phyloP scores from a whole-genome alignment of 306 rosid species.

The Fagus crenata region DNA sequence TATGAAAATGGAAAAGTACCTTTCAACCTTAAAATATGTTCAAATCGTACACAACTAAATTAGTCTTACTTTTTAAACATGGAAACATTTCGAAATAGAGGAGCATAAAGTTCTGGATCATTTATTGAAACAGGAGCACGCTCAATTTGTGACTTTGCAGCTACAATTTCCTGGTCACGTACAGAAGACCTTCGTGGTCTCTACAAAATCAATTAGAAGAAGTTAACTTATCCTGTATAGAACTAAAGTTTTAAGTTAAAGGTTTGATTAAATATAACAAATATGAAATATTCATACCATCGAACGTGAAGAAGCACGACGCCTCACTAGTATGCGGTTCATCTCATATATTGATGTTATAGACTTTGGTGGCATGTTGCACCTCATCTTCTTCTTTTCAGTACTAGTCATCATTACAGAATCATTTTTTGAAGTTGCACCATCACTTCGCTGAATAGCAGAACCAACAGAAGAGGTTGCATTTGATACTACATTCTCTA shows the following conservation, averaged over 20 bases:
- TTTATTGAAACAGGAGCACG: constrained; percentile 49
- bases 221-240: constrained; percentile 18
- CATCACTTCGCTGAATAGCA: constrained; percentile 30
- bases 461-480: constrained; percentile 33
- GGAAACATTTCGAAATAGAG: constrained; percentile 80
- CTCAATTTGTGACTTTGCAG: constrained; percentile 68
- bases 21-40: constrained; percentile 15
- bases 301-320: constrained; percentile 61
- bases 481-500: constrained; percentile 19
- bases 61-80: constrained; percentile 71
- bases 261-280: constrained; percentile 20
- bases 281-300: constrained; percentile 51
- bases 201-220: constrained; percentile 46
- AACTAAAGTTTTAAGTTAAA: constrained; percentile 22
- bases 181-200: constrained; percentile 75
- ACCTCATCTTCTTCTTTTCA: constrained; percentile 55
- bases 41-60: constrained; percentile 10
- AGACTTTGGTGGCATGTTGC: constrained; percentile 74
- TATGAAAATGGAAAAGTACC: constrained; percentile 9
- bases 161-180: constrained; percentile 66
- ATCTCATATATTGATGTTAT: constrained; percentile 70
- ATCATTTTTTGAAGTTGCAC: constrained; percentile 27
- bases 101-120: constrained; percentile 70
- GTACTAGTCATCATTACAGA: constrained; percentile 24
- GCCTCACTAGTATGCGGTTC: constrained; percentile 56